Base-by-base conservation (phyloP, 441 rosid genomes). In the Melianthus villosus region DNA sequence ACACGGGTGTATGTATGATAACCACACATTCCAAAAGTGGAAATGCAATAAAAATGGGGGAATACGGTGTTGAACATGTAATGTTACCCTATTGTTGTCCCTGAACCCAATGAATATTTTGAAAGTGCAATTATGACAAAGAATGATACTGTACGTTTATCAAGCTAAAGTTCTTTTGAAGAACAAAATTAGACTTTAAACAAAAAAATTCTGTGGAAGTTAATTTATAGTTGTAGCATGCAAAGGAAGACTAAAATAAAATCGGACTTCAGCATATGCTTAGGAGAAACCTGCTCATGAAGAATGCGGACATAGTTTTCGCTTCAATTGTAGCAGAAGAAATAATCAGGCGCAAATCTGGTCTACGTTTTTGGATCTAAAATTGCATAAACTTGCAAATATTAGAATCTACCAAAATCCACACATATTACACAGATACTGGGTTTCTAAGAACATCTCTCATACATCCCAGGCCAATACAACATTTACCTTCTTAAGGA, bases 281-380 rank as follows among this genome's bases (percentile, higher is more conserved):
- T 32, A 49, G 45, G 60, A 50, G 17, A 43, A 56, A 87, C 96
- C 98, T 73, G 60, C 64, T 15, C 35, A 40, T 72, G 60, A 89
- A 89, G 70, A 89, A 89, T 55, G 73, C 60, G 39, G 78, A 62
- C 73, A 89, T 81, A 11, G 85, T 51, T 54, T 84, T 79, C 9
- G 89, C 96, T 68, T 83, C 96, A 34, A 89, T 89, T 34, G 94
- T 89, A 51, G 96, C 98, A 16, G 98, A 89, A 7, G 96, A 75
- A 50, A 89, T 84, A 16, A 89, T 66, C 53, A 89, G 60, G 16
- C 94, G 94, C 45, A 89, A 55, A 40, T 84, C 96, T 57, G 96
- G 83, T 39, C 94, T 73, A 22, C 92, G 72, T 9, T 69, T 76
- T 62, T 81, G 98, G 44, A 89, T 77, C 96, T 83, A 56, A 11